phyloP scores from a whole-genome alignment of 495 filamentous ascomycete genomes.

The Neurospora sp. region DNA sequence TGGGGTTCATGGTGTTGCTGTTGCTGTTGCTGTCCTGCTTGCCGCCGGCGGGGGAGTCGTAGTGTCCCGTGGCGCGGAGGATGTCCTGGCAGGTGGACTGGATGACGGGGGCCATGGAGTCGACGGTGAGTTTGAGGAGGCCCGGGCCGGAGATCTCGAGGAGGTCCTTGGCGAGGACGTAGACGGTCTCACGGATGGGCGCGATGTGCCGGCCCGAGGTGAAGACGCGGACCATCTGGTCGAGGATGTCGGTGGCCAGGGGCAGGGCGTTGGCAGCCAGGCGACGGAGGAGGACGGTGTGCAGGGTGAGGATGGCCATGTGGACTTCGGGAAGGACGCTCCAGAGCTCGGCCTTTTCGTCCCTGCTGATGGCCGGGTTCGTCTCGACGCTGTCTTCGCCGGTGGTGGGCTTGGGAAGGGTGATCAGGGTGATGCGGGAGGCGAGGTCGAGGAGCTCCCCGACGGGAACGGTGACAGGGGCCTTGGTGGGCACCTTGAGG shows the following conservation, averaged over 20 bases:
- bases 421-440: conserved; percentile 57
- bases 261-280: conserved; percentile 44
- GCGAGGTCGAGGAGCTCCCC: conserved; percentile 55
- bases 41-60: conserved; percentile 8
- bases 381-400: conserved; percentile 33
- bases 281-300: conserved; percentile 41
- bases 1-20: not conserved
- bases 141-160: conserved; percentile 52
- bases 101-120: conserved; percentile 47
- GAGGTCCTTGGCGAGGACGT: conserved; percentile 45
- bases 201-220: conserved; percentile 45
- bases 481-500: conserved; percentile 46
- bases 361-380: conserved; percentile 60
- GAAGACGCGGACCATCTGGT: conserved; percentile 62
- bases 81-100: conserved; percentile 56
- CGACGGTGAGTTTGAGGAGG: conserved; percentile 50
- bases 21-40: not conserved
- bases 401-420: conserved; percentile 38
- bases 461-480: conserved; percentile 51
- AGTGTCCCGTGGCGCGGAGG: conserved; percentile 33
- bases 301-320: conserved; percentile 50
- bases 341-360: conserved; percentile 70
- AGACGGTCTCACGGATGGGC: conserved; percentile 51
- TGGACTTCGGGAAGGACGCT: conserved; percentile 64
- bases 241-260: conserved; percentile 48